These are phyloP conservation scores for Dactylorhiza incarnata DNA, from an alignment of 106 monocot species.

Conservation along the genomic window DNA sequence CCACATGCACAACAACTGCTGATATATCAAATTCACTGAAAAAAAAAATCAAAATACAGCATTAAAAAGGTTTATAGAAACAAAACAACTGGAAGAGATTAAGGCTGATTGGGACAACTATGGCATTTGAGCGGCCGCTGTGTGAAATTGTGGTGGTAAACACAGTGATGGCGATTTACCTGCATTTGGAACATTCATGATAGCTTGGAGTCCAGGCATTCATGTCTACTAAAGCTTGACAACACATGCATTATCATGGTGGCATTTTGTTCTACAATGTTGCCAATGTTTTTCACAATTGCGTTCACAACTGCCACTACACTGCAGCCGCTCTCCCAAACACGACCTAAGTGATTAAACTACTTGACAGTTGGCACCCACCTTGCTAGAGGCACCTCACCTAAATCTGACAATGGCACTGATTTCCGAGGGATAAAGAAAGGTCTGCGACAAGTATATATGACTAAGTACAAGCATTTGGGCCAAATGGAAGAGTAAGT, in stretches of 20 bases:
- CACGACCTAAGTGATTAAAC: neutral
- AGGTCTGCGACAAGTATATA: constrained; percentile 38
- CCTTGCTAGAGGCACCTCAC: constrained; percentile 77
- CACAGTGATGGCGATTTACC: too few relatives aligned
- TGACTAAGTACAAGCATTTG: neutral
- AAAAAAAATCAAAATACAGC: neutral
- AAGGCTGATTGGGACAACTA: neutral
- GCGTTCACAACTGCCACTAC: too few relatives aligned
- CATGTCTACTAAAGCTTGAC: too few relatives aligned
- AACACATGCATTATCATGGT: too few relatives aligned
- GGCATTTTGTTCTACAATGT: too few relatives aligned
- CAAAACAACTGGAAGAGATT: neutral
- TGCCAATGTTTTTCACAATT: too few relatives aligned
- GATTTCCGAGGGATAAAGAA: constrained; percentile 70
- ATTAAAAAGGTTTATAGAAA: neutral
- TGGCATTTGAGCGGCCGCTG: too few relatives aligned
- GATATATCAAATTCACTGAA: constrained; percentile 92
- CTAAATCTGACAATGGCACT: constrained; percentile 53
- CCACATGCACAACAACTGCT: constrained; percentile 70
- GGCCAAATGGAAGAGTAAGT: constrained; percentile 1
- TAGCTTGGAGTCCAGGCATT: too few relatives aligned
- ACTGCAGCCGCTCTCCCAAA: neutral
- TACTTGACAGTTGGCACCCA: constrained; percentile 2
- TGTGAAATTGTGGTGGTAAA: too few relatives aligned
- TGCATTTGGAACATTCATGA: too few relatives aligned